Percentiles rank a stretch among this genome's conserved stretches.
These are phyloP conservation scores for Penicillium roqueforti DNA, from an alignment of 495 filamentous ascomycete genomes.

Conservation along the genomic window DNA sequence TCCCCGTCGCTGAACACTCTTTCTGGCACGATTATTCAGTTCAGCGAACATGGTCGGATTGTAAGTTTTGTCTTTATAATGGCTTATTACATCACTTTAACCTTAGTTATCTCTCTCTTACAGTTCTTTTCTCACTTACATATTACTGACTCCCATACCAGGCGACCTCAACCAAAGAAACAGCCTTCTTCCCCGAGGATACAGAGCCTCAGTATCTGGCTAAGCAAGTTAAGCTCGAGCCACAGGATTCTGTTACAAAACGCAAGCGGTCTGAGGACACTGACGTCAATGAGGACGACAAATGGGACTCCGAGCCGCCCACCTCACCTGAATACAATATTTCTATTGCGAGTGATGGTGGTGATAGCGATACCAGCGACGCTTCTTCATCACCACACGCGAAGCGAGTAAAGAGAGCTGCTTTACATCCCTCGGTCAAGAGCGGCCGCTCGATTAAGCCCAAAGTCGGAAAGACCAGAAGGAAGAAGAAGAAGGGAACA, in stretches of 20 bases:
- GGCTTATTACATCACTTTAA: not conserved
- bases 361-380: slow-evolving; percentile 7
- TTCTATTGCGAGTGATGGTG: not conserved
- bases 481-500: not conserved
- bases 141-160: not conserved
- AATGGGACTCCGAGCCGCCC: not conserved
- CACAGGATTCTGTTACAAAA: not conserved
- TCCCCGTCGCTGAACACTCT: not conserved
- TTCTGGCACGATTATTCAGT: not conserved
- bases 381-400: not conserved
- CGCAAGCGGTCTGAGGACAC: not conserved
- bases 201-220: no score
- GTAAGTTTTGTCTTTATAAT: not conserved
- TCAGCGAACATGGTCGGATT: not conserved
- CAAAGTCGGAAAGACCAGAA: not conserved
- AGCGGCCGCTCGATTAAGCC: not conserved
- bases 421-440: not conserved
- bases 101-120: not conserved
- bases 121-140: not conserved
- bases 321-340: not conserved
- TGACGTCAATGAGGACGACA: not conserved
- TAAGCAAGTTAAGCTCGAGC: not conserved
- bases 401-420: not conserved
- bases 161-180: not conserved
- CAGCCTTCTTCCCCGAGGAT: not conserved